Evolutionary conservation across 2,329 filamentous ascomycete genomes (phyloP).

Genomic region (Neofusicoccum ribis): DNA sequence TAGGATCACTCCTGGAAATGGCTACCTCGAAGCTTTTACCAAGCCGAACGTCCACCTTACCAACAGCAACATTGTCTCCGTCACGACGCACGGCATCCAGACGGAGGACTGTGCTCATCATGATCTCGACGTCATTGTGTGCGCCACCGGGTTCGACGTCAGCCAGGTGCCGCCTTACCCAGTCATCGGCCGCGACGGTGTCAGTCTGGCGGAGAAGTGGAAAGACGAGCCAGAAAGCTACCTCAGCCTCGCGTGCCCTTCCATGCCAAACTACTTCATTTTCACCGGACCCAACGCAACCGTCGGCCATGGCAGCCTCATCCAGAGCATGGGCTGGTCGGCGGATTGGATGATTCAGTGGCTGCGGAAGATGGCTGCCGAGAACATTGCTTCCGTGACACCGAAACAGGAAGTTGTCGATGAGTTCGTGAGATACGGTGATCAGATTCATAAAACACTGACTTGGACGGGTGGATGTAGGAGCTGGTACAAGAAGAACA

Average conservation of each 20-base stretch:
- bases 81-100: slow-evolving; percentile 48
- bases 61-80: slow-evolving; percentile 47
- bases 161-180: slow-evolving; percentile 45
- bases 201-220: slow-evolving; percentile 44
- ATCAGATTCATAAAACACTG: slow-evolving; percentile 28
- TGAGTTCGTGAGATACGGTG: neutral
- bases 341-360: slow-evolving; percentile 41
- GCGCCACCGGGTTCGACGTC: slow-evolving; percentile 48
- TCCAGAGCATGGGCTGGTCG: slow-evolving; percentile 39
- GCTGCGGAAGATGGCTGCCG: slow-evolving; percentile 15
- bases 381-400: neutral
- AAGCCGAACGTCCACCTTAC: slow-evolving; percentile 53
- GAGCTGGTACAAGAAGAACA: slow-evolving; percentile 34
- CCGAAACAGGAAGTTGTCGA: neutral
- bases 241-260: slow-evolving; percentile 43
- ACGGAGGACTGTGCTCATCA: slow-evolving; percentile 44
- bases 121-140: slow-evolving; percentile 45
- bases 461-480: slow-evolving; percentile 36
- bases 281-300: slow-evolving; percentile 43
- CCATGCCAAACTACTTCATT: slow-evolving; percentile 46
- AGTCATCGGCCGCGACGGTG: slow-evolving; percentile 42
- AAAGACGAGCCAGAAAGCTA: slow-evolving; percentile 41
- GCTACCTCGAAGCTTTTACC: slow-evolving; percentile 53
- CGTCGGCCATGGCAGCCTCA: slow-evolving; percentile 33
- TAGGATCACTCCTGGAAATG: slow-evolving; percentile 50